Base-by-base conservation (phyloP, 139 green algal genomes). In the Deuterostichococcus epilithicus region DNA sequence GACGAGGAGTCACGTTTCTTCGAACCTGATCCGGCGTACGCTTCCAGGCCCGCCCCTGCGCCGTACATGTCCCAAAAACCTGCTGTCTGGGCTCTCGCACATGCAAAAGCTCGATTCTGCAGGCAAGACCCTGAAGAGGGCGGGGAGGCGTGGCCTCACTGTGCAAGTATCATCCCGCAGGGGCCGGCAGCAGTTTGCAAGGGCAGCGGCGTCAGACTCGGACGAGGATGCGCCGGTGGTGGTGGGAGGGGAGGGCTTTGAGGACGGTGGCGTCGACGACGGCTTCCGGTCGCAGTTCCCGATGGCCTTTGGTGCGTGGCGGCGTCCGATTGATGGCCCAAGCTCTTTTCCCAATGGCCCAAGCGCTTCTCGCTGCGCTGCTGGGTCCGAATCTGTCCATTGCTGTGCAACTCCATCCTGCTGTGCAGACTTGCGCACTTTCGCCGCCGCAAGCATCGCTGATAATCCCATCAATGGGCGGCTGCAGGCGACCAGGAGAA, bases 301-400 rank as follows among this genome's bases (percentile, higher is more conserved):
- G 6, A 81, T 88, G 71, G 76, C 81, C 5, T 91, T 91, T 80
- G 87, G 85, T 89, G 32, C 47, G 85, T 25, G 39, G 42, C 42
- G 10, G n/a, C n/a, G n/a, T n/a, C n/a, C n/a, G n/a, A n/a, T n/a
- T n/a, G n/a, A n/a, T n/a, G n/a, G n/a, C n/a, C n/a, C n/a, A n/a
- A n/a, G n/a, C n/a, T n/a, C n/a, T n/a, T n/a, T n/a, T n/a, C n/a
- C n/a, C n/a, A n/a, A n/a, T n/a, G n/a, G n/a, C n/a, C n/a, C n/a
- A n/a, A n/a, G n/a, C n/a, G n/a, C n/a, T n/a, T n/a, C n/a, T n/a
- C n/a, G n/a, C n/a, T n/a, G n/a, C n/a, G n/a, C n/a, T n/a, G n/a
- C n/a, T n/a, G n/a, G n/a, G n/a, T n/a, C n/a, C n/a, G n/a, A n/a
- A n/a, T n/a, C n/a, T n/a, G n/a, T n/a, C 45, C 38, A 33, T 30